Percentiles rank a stretch among this genome's conserved stretches.
Conservation (phyloP, 306 rosid species). For the Carpinus viminea region DNA sequence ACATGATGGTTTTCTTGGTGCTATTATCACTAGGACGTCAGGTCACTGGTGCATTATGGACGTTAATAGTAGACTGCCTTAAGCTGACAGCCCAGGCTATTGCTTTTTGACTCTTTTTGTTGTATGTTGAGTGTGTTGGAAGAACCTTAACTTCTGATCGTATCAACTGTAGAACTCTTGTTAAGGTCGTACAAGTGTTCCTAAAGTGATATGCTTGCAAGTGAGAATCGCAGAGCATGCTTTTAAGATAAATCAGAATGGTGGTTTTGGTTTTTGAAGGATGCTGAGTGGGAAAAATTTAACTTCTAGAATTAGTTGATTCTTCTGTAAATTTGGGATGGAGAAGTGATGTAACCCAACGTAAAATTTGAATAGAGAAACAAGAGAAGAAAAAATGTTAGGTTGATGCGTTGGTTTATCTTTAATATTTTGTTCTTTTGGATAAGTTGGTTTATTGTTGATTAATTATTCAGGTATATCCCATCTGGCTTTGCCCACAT, state of each 20-base stretch:
- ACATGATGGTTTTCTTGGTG: neutral
- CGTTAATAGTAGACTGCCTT: neutral
- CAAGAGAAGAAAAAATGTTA: neutral
- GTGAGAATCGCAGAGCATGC: neutral
- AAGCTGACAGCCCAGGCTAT: neutral
- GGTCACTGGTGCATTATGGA: neutral
- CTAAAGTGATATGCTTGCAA: neutral
- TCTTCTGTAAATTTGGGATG: neutral
- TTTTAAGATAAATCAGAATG: neutral
- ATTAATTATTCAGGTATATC: slow-evolving; percentile 64
- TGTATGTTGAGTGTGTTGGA: neutral
- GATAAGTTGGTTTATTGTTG: neutral
- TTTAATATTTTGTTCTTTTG: neutral
- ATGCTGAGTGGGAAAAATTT: neutral
- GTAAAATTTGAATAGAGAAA: neutral
- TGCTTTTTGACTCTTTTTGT: neutral
- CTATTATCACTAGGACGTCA: neutral
- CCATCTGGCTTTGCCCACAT: slow-evolving; percentile 97
- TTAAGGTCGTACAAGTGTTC: neutral
- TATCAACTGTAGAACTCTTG: neutral
- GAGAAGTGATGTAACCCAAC: neutral
- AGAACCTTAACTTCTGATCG: neutral
- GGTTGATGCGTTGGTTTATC: neutral
- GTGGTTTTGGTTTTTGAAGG: neutral
- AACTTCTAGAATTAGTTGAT: neutral